Evolutionary conservation across 352 stramenopile species (phyloP), one percentile per base, ranked within the genome.

Genomic region (Poterioochromonas sp.): DNA sequence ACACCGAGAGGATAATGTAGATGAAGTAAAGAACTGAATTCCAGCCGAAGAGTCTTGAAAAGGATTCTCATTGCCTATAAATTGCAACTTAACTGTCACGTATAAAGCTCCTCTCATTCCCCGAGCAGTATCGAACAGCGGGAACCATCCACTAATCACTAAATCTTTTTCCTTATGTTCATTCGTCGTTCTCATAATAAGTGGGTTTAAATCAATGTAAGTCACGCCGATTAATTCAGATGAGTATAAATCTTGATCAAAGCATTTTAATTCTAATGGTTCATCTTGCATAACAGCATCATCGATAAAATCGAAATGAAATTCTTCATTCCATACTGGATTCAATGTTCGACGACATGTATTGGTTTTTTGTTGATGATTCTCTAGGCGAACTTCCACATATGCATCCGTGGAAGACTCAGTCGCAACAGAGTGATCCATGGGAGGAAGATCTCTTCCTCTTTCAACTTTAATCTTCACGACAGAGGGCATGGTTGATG

Each of bases 231-330:
- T 97, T 35, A 92, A 94, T 78, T 94, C 91, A 47, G 89, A 90
- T 26, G 89, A 94, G 84, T 95, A 96, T 40, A 95, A 90, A 85
- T 97, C 92, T 78, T 96, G 90, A 85, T 96, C 92, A 88, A 95
- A 93, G 82, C 96, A 89, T 81, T 89, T 96, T 83, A 99, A 98
- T 81, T 98, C 92, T 60, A 99, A 92, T 26, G 95, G 95, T 79
- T 98, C 93, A 82, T 97, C 95, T 86, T 99, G 94, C 37, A 99
- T 84, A 34, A 98, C 86, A 26, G 91, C 95, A 85, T 99, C 96
- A 83, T 98, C 94, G 29, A 91, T 90, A 53, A 99, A 93, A 78
- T 99, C 94, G 82, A 99, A 98, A 79, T 94, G 90, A 83, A 98
- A 98, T 82, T 99, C 94, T 82, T 98, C 92, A 82, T 98, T 91